Base-by-base conservation (phyloP, 2,329 filamentous ascomycete genomes). In the Cytospora mali region DNA sequence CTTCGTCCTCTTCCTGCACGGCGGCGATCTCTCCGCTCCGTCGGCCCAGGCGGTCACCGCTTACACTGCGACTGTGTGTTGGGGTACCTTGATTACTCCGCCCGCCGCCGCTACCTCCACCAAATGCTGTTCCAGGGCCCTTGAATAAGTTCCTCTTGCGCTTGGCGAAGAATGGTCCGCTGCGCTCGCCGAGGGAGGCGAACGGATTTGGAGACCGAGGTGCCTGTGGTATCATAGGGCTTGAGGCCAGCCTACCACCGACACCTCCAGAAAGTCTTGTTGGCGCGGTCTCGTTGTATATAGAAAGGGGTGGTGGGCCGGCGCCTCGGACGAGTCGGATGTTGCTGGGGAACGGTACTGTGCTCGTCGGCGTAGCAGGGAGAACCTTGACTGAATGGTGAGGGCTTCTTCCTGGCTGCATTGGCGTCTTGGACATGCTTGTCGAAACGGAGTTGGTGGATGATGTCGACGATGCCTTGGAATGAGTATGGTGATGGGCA, bases 301-400 rank as follows among this genome's bases (percentile, higher is more conserved):
- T 71, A 35, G 76, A 79, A 25, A 84, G 71, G 0, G 83, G 76
- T 14, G 58, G 58, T 2, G 83, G 79, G 0, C 81, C 79, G 0
- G 80, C 74, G 16, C 82, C 87, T 31, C 93, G 86, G 1, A 94
- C 91, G 14, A 97, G 81, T 3, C 94, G 88, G 64, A 97, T 91
- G 68, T 93, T 96, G 57, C 88, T 91, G 0, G 94, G 93, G 70
- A 98, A 96, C 1, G 85, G 79, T 9, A 53, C 60, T 18, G 82
- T 80, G 3, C 84, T 78, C 0, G 90, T 93, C 0, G 94, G 94
- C 0, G 93, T 97, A 0, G 92, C 91, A 1, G 95, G 94, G 3
- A 98, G 85, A n/a, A 98, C 90, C 77, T 98, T 98, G 70, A 98
- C 90, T 0, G 92, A 96, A 68, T 92, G 86, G 73, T 97, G 93